Conservation (phyloP, 495 filamentous ascomycete genomes). For the Geoglossum glabrum region DNA sequence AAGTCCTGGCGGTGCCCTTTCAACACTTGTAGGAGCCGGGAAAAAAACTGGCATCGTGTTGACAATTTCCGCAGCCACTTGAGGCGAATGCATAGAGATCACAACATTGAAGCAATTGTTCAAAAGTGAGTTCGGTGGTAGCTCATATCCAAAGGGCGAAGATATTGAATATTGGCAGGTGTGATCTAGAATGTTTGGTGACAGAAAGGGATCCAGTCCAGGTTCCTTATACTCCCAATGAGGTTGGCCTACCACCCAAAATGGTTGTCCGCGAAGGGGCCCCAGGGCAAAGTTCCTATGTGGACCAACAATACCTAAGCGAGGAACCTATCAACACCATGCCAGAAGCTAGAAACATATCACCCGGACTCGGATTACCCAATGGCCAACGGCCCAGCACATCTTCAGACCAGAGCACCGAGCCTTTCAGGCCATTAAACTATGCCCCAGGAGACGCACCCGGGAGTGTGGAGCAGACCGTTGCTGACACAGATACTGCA, state of each 20-base stretch:
- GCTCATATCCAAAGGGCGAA: not conserved
- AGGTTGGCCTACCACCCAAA: not conserved
- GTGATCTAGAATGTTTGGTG: not conserved
- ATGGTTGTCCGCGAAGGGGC: not conserved
- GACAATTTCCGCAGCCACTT: slow-evolving; percentile 90
- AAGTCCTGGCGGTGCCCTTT: slow-evolving; percentile 50
- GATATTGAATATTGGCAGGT: not conserved
- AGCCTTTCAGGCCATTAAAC: not conserved
- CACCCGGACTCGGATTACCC: not conserved
- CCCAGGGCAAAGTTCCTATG: not conserved
- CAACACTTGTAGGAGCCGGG: slow-evolving; percentile 38
- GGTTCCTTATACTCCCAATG: not conserved
- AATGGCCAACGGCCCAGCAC: not conserved
- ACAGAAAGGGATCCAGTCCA: not conserved
- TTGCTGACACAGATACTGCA: not conserved
- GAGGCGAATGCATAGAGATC: slow-evolving; percentile 48
- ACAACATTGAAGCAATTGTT: slow-evolving; percentile 27
- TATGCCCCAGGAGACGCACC: not conserved
- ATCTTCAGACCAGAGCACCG: not conserved
- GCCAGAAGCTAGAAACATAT: not conserved
- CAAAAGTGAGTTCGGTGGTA: not conserved
- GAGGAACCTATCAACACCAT: not conserved
- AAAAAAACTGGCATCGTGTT: slow-evolving; percentile 67
- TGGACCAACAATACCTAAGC: not conserved
- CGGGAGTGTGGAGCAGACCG: not conserved